A percentile compares a stretch with the other conserved stretches of the same genome.
Conservation (phyloP, 352 stramenopile genomes). For the Blastocystis sp. region DNA sequence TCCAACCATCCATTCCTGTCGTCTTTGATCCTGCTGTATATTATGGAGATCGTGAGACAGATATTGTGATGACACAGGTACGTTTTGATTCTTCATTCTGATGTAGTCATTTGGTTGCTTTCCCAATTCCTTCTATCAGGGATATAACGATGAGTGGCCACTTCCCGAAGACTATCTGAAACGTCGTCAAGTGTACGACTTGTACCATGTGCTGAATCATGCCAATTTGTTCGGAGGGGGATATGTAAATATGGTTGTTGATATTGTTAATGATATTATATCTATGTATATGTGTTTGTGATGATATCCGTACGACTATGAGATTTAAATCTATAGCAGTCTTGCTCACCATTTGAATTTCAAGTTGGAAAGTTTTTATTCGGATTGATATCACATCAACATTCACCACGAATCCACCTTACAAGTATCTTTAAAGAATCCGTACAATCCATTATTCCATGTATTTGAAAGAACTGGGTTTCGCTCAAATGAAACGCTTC, state of each 20-base stretch:
- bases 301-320: no score
- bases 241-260: not conserved
- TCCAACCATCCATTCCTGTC: not conserved
- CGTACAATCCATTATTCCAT: no score
- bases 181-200: not conserved
- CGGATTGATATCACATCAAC: no score
- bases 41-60: not conserved
- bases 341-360: no score
- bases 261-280: constrained; percentile 3
- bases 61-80: not conserved
- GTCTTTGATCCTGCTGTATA: not conserved
- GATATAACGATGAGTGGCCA: not conserved
- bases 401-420: no score
- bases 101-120: not conserved
- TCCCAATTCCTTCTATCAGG: not conserved
- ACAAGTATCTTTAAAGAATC: no score
- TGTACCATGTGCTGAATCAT: not conserved
- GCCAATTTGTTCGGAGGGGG: not conserved
- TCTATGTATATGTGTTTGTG: not conserved
- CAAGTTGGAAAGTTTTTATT: no score
- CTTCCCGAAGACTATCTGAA: not conserved
- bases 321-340: no score
- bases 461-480: no score
- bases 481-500: not conserved
- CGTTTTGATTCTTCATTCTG: not conserved